Evolutionary conservation across 768 basidiomycete genomes (phyloP).

Genomic region (Mrakia gelida): DNA sequence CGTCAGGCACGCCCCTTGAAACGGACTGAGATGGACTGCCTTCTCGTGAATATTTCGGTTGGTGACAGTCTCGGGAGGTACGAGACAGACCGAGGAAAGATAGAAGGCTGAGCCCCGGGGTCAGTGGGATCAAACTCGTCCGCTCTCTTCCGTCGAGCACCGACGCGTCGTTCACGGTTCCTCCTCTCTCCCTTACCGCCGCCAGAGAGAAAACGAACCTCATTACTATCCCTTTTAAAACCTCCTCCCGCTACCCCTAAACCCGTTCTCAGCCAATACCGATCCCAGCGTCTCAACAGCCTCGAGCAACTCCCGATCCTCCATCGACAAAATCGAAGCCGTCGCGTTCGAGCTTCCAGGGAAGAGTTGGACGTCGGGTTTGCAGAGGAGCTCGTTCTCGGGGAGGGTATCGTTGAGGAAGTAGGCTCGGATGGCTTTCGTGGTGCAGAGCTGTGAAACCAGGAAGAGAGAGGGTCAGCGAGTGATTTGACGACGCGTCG

Average conservation of each 20-base stretch:
- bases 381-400: slow-evolving; percentile 2
- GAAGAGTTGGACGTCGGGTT: slow-evolving; percentile 16
- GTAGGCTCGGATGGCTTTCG: slow-evolving; percentile 20
- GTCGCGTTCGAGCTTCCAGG: slow-evolving; percentile 14
- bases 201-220: no score
- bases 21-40: no score
- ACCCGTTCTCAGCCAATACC: background rate
- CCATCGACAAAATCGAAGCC: background rate
- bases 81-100: no score
- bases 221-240: background rate
- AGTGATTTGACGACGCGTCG: background rate
- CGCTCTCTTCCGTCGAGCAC: no score
- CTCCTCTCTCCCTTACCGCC: no score
- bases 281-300: background rate
- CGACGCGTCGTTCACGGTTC: no score
- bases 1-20: no score
- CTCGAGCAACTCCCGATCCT: slow-evolving; percentile 9
- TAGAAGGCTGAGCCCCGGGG: no score
- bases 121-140: no score
- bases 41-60: no score
- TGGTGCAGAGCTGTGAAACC: slow-evolving; percentile 18
- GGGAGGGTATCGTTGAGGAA: background rate
- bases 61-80: no score
- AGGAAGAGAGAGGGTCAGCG: background rate
- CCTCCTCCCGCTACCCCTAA: background rate